Conservation (phyloP, 306 rosid genomes). For the Vigna angularis region DNA sequence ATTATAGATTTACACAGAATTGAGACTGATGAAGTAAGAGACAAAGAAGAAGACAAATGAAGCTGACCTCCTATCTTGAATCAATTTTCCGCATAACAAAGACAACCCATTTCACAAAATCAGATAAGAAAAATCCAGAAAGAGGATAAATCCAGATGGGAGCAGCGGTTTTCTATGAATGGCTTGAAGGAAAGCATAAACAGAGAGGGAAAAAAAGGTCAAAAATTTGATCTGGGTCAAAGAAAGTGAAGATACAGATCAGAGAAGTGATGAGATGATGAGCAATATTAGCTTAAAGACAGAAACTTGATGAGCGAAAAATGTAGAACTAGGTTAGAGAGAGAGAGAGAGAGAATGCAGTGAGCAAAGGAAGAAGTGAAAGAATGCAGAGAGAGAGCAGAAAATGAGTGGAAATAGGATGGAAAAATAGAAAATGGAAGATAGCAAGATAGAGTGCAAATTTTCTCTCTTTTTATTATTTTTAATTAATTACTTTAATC, state of each 20-base stretch:
- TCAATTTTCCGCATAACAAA: slow-evolving; percentile 44
- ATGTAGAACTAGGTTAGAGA: slow-evolving; percentile 41
- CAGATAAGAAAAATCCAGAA: slow-evolving; percentile 43
- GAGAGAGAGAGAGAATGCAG: slow-evolving; percentile 37
- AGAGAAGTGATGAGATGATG: slow-evolving; percentile 42
- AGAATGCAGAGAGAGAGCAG: background rate
- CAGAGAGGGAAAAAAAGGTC: slow-evolving; percentile 39
- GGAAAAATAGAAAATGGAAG: slow-evolving; percentile 13
- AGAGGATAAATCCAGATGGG: slow-evolving; percentile 44
- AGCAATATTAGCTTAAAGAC: slow-evolving; percentile 40
- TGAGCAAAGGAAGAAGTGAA: slow-evolving; percentile 35
- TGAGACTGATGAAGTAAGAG: slow-evolving; percentile 39
- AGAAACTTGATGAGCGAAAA: slow-evolving; percentile 46
- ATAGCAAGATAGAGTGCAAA: background rate
- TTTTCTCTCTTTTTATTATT: background rate
- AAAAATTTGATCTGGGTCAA: slow-evolving; percentile 46
- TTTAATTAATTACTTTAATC: background rate
- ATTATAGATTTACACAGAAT: slow-evolving; percentile 5
- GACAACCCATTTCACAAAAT: slow-evolving; percentile 43
- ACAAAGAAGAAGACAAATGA: slow-evolving; percentile 41
- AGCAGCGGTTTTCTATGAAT: slow-evolving; percentile 34
- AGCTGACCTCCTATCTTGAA: slow-evolving; percentile 53
- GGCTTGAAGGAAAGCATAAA: slow-evolving; percentile 42
- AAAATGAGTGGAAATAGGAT: background rate
- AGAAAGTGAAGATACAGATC: slow-evolving; percentile 52